These are phyloP conservation scores for Plicaturopsis crispa DNA, from an alignment of 768 basidiomycete genomes.

Conservation along the genomic window DNA sequence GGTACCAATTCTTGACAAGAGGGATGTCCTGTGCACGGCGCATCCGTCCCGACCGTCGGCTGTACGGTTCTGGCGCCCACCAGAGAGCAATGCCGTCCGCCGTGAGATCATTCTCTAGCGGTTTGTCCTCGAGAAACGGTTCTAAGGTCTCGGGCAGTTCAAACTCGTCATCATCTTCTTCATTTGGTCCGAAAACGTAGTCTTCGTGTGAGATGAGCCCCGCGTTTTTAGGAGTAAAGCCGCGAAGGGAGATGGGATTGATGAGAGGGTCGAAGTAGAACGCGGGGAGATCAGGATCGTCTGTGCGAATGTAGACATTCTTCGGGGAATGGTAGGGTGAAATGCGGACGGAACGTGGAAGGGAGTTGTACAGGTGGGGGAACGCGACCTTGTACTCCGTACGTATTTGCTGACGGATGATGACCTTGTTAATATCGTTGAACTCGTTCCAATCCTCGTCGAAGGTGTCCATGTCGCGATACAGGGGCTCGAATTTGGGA, in stretches of 20 bases:
- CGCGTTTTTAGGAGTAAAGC: constrained; percentile 74
- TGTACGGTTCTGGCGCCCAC: constrained; percentile 98
- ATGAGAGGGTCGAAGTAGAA: constrained; percentile 99
- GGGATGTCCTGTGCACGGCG: constrained; percentile 93
- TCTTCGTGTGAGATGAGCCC: constrained; percentile 88
- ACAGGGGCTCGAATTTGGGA: constrained; percentile 96
- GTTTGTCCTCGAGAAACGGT: constrained; percentile 76
- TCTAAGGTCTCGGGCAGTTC: constrained; percentile 69
- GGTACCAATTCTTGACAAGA: constrained; percentile 96
- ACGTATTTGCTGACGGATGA: constrained; percentile 96
- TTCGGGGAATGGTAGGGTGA: constrained; percentile 91
- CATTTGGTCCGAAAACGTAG: constrained; percentile 83
- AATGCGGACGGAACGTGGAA: constrained; percentile 90
- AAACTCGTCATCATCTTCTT: constrained; percentile 80
- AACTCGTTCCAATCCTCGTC: constrained; percentile 99
- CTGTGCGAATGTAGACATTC: constrained; percentile 98
- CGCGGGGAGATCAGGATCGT: constrained; percentile 97
- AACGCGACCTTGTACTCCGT: constrained; percentile 99
- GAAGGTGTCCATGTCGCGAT: constrained; percentile 93
- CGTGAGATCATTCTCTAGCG: constrained; percentile 83
- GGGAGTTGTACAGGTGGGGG: constrained; percentile 97
- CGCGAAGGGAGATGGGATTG: constrained; percentile 92
- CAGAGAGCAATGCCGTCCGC: constrained; percentile 96
- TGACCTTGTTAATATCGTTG: constrained; percentile 99
- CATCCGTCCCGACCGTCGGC: constrained; percentile 85